Percentiles rank a stretch among this genome's conserved stretches.
These are phyloP conservation scores for Coemansia sp. DNA, from an alignment of 192 early-diverging fungal species.

Conservation along the genomic window DNA sequence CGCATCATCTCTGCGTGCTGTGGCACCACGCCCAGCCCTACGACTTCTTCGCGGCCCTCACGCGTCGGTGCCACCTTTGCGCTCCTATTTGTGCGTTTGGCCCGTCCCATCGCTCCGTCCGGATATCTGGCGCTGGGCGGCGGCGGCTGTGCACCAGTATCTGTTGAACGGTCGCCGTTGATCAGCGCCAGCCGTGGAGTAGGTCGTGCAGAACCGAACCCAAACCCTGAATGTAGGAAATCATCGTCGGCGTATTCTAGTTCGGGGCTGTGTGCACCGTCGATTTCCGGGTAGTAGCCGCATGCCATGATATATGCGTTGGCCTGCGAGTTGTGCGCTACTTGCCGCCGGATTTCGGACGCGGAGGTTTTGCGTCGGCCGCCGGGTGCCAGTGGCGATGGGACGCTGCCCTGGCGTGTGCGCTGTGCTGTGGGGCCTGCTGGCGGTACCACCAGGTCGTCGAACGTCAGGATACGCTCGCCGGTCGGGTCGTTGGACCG, in stretches of 20 bases:
- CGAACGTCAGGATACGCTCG: constrained; percentile 72
- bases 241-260: constrained; percentile 21
- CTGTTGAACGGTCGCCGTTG: background rate
- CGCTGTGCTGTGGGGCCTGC: background rate
- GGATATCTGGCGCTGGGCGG: constrained; percentile 28
- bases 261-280: constrained; percentile 39
- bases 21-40: constrained; percentile 46
- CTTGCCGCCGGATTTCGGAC: constrained; percentile 46
- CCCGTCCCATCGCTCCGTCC: constrained; percentile 14
- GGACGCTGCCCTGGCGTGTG: constrained; percentile 24
- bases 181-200: constrained; percentile 19
- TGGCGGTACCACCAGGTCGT: constrained; percentile 40
- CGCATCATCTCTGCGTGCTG: constrained; percentile 25
- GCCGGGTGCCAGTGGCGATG: constrained; percentile 26
- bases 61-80: constrained; percentile 40
- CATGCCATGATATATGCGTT: constrained; percentile 53
- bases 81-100: constrained; percentile 36
- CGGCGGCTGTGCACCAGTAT: constrained; percentile 8
- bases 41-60: constrained; percentile 44
- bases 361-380: constrained; percentile 48
- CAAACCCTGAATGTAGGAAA: background rate
- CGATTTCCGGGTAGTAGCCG: constrained; percentile 49
- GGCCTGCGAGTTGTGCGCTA: constrained; percentile 37
- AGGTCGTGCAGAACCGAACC: background rate
- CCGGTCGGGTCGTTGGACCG: constrained; percentile 70